Percentiles rank a stretch among this genome's conserved stretches.
These are phyloP conservation scores for Besnoitia besnoiti DNA, from an alignment of 169 alveolate species.

Conservation along the genomic window DNA sequence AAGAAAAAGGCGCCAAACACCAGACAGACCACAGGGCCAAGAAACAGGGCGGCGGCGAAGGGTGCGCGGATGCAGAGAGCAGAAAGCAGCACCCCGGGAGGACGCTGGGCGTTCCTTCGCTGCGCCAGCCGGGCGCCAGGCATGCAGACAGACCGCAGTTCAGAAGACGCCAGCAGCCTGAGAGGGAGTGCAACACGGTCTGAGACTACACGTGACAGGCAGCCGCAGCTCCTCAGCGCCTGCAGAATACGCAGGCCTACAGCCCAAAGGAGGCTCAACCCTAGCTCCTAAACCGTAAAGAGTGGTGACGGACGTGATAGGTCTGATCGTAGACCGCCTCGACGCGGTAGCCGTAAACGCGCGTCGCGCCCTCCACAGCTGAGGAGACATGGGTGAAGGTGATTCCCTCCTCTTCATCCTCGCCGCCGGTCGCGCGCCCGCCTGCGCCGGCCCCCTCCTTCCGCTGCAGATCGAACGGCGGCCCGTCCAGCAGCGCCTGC, in stretches of 20 bases:
- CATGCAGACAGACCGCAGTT: too few species aligned
- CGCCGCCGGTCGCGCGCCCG: background rate
- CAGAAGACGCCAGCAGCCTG: too few species aligned
- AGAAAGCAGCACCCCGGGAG: too few species aligned
- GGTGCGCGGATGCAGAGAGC: background rate
- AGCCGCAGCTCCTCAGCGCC: too few species aligned
- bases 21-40: background rate
- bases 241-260: too few species aligned
- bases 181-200: too few species aligned
- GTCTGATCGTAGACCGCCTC: constrained; percentile 50
- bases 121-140: too few species aligned
- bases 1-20: background rate
- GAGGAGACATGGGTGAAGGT: constrained; percentile 40
- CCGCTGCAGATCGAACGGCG: background rate
- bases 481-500: background rate
- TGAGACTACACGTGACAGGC: too few species aligned
- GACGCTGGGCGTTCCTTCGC: too few species aligned
- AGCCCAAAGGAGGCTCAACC: too few species aligned
- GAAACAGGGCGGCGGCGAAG: background rate
- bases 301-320: constrained; percentile 14
- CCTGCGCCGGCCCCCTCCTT: background rate
- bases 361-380: constrained; percentile 35
- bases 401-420: background rate
- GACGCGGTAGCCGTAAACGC: constrained; percentile 48
- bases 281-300: too few species aligned